phyloP scores from a whole-genome alignment of 2,329 filamentous ascomycete species.

The Ophiostoma montium region DNA sequence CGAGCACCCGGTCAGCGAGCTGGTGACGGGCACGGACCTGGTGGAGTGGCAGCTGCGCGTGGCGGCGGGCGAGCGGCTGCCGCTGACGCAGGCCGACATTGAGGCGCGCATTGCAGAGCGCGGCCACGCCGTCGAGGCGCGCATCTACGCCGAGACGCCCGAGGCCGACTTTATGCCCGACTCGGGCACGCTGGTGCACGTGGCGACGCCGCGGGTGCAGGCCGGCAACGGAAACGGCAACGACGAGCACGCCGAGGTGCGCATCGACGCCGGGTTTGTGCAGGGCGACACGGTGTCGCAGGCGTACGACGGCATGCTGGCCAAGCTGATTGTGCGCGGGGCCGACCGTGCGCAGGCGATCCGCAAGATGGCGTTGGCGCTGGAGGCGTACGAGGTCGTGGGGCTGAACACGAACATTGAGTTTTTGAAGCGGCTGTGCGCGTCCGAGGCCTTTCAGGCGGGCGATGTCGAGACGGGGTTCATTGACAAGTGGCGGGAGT shows the following conservation, averaged over 20 bases:
- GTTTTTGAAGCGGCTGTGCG: constrained; percentile 80
- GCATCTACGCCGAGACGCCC: constrained; percentile 94
- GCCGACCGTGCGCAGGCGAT: constrained; percentile 67
- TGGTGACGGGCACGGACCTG: constrained; percentile 57
- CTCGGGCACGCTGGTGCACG: constrained; percentile 74
- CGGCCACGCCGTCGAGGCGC: constrained; percentile 85
- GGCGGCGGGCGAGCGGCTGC: constrained; percentile 41
- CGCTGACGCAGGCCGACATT: constrained; percentile 46
- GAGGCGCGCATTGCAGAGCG: constrained; percentile 58
- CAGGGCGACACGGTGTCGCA: constrained; percentile 85
- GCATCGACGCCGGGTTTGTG: constrained; percentile 87
- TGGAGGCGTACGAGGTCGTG: constrained; percentile 84
- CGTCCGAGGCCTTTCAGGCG: constrained; percentile 64
- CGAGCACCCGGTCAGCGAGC: constrained; percentile 80
- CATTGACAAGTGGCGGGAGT: constrained; percentile 73
- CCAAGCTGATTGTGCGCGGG: constrained; percentile 87
- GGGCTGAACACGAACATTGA: constrained; percentile 93
- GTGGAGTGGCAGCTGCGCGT: constrained; percentile 93
- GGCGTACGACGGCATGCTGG: constrained; percentile 97
- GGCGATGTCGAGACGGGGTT: constrained; percentile 94
- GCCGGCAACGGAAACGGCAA: constrained; percentile 11
- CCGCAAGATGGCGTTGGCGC: constrained; percentile 62
- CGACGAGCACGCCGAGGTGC: constrained; percentile 48
- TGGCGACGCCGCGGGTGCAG: constrained; percentile 47
- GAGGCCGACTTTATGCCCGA: constrained; percentile 87